A percentile compares a stretch with the other conserved stretches of the same genome.
Evolutionary conservation across 2,329 filamentous ascomycete species (phyloP).

Genomic region (Gremmenia infestans): DNA sequence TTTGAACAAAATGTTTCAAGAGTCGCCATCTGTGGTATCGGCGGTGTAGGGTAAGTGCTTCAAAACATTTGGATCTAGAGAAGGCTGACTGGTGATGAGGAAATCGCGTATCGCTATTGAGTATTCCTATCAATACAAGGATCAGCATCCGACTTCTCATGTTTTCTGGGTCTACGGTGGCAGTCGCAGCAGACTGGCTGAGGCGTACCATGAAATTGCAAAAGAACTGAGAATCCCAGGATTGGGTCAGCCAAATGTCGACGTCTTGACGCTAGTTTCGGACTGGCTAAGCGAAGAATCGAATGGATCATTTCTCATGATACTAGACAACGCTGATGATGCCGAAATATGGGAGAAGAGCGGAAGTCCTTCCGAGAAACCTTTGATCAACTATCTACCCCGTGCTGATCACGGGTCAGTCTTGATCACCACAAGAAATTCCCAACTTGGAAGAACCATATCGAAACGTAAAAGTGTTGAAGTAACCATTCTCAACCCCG

Average conservation of each 20-base stretch:
- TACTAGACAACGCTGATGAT: constrained; percentile 35
- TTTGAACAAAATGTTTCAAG: no score
- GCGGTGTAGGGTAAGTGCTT: no score
- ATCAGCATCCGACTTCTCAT: neutral
- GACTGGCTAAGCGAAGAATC: constrained; percentile 1
- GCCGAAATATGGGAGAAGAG: neutral
- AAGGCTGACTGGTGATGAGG: neutral
- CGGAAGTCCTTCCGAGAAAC: neutral
- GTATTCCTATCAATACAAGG: neutral
- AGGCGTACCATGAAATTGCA: constrained; percentile 7
- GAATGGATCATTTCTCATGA: constrained; percentile 27
- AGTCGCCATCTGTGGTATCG: no score
- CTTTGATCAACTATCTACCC: constrained; percentile 27
- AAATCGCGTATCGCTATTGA: constrained; percentile 2
- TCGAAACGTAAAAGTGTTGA: neutral
- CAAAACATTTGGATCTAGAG: no score
- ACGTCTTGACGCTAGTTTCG: constrained; percentile 3
- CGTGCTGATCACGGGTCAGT: constrained; percentile 28
- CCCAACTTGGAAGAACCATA: neutral
- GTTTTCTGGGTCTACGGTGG: constrained; percentile 1
- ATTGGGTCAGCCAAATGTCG: neutral
- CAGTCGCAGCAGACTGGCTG: neutral
- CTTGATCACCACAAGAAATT: constrained; percentile 36
- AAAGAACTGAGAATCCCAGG: neutral
- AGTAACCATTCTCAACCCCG: neutral